Conservation (phyloP, 2,329 filamentous ascomycete genomes). For the Xylaria polymorpha region DNA sequence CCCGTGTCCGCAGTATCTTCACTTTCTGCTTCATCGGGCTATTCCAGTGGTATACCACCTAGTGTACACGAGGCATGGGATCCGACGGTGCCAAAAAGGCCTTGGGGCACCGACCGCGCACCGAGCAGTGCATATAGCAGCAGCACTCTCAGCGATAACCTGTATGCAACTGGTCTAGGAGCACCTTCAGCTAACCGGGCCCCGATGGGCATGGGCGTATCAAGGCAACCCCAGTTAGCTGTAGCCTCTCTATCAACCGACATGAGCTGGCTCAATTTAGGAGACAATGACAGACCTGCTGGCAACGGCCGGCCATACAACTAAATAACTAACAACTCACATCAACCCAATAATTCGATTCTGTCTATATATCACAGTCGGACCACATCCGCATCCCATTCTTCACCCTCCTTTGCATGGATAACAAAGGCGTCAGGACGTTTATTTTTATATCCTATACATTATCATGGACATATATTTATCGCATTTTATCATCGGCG, state of each 20-base stretch:
- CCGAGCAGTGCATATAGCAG: slow-evolving; percentile 64
- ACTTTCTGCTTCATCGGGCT: slow-evolving; percentile 62
- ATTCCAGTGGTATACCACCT: slow-evolving; percentile 73
- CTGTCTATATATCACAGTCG: slow-evolving; percentile 19
- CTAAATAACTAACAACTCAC: slow-evolving; percentile 18
- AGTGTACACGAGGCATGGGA: slow-evolving; percentile 70
- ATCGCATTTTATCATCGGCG: slow-evolving; percentile 31
- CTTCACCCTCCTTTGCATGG: slow-evolving; percentile 44
- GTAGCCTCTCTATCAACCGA: slow-evolving; percentile 67
- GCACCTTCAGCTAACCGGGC: slow-evolving; percentile 46
- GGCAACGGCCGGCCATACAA: slow-evolving; percentile 48
- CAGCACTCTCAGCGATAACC: slow-evolving; percentile 46
- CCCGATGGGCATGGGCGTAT: slow-evolving; percentile 52
- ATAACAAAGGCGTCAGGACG: slow-evolving; percentile 37
- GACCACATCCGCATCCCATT: slow-evolving; percentile 21
- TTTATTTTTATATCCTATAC: slow-evolving; percentile 28
- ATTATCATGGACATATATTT: slow-evolving; percentile 28
- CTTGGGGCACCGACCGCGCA: slow-evolving; percentile 63
- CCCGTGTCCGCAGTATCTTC: slow-evolving; percentile 63
- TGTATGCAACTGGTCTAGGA: slow-evolving; percentile 58
- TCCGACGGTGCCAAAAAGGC: slow-evolving; percentile 56
- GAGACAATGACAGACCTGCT: slow-evolving; percentile 69
- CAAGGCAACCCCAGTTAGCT: slow-evolving; percentile 62
- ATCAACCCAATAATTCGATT: background rate
- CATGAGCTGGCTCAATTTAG: slow-evolving; percentile 85